Evolutionary conservation across 805 yeast species (phyloP), one percentile per base, ranked within the genome.

Genomic region (Starmerella geochares): DNA sequence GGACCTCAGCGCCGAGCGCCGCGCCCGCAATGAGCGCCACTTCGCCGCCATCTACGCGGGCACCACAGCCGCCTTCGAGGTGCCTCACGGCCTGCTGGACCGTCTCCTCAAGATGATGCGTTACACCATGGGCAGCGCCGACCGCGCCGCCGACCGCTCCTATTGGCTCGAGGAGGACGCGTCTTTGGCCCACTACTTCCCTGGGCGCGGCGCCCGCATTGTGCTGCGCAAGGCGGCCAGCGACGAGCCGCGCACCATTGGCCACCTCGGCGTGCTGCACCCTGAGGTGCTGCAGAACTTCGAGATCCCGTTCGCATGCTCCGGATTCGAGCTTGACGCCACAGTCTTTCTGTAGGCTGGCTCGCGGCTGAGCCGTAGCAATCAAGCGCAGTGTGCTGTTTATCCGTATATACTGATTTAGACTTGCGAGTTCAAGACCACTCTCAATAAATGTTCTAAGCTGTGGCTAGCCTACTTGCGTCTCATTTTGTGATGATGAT

Each of bases 1-100:
- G 70, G 81, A 87, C 64, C 76, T 74, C 35, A 65, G 75, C 21
- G 70, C 81, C 50, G 99, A 92, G 73, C 81, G 96, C 70, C 84
- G 83, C 59, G 94, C 97, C 6, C 78, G 71, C 67, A 92, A 92
- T 69, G 86, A 85, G 73, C 83, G 97, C 68, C 83, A 85, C 65
- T 92, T 96, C 88, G 82, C 84, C 61, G 97, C 97, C 28, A 76
- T 90, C 39, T 86, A 79, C 59, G 96, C 90, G 21, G 97, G 97
- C 62, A 90, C 88, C 69, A 80, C 88, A 16, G 85, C 96, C 16
- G 96, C 96, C 52, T 92, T 92, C 63, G 99, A 92, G 71, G 74
- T 73, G 56, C 86, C 86, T 47, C 98, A 92, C 71, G 99, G 99
- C 59, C 74, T 92, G 58, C 74, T 92, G 54, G 96, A 94, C 60